Conservation (phyloP, 441 rosid species). For the Populus hybrid region DNA sequence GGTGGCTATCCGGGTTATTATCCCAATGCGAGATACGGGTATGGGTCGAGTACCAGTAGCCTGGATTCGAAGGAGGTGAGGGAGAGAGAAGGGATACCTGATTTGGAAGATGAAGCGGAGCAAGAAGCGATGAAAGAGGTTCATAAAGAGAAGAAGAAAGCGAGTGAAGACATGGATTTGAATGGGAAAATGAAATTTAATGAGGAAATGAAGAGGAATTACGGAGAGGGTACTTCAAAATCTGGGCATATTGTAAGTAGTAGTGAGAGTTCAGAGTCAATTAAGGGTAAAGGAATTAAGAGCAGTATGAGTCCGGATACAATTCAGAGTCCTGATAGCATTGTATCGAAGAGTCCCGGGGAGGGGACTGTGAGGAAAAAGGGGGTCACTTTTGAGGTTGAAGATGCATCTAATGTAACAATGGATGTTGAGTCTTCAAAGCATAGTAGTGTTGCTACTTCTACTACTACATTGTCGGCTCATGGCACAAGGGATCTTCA, state of each 20-base stretch:
- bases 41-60: conserved; percentile 66
- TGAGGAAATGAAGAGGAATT: conserved; percentile 27
- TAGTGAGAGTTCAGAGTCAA: conserved; percentile 37
- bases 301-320: conserved; percentile 37
- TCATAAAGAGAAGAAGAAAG: conserved; percentile 12
- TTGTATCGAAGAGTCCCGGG: conserved; percentile 45
- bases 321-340: conserved; percentile 38
- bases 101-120: conserved; percentile 88
- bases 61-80: conserved; percentile 92
- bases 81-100: conserved; percentile 96
- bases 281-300: conserved; percentile 38
- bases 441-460: conserved; percentile 40
- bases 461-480: conserved; percentile 51
- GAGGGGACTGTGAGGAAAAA: conserved; percentile 54
- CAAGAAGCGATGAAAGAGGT: conserved; percentile 43
- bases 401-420: conserved; percentile 35
- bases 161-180: conserved; percentile 24
- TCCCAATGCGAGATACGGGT: conserved; percentile 34
- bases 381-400: conserved; percentile 82
- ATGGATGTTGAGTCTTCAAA: conserved; percentile 62
- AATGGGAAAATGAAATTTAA: conserved; percentile 13
- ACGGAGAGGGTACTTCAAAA: conserved; percentile 67
- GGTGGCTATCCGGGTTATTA: conserved; percentile 34
- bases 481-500: conserved; percentile 77
- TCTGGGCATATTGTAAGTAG: conserved; percentile 16